Percentiles rank a stretch among this genome's conserved stretches.
Evolutionary conservation across 495 filamentous ascomycete species (phyloP).

Genomic region (Hyaloscypha finlandica): DNA sequence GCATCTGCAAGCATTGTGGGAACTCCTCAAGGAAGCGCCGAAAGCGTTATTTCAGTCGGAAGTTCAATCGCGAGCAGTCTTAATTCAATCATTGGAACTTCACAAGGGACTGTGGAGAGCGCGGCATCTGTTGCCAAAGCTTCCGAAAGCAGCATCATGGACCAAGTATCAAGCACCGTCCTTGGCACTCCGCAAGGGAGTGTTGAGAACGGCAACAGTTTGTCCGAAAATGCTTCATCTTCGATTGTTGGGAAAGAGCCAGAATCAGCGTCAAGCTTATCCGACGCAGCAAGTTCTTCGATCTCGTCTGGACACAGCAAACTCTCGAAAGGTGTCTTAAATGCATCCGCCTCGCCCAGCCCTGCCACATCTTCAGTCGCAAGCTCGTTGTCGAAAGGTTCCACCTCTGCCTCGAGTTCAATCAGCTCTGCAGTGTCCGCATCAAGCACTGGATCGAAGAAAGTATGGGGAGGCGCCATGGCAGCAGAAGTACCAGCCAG

Average conservation of each 20-base stretch:
- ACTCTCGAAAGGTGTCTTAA: conserved; percentile 22
- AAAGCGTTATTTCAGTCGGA: conserved; percentile 30
- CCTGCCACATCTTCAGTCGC: conserved; percentile 36
- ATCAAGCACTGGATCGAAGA: conserved; percentile 36
- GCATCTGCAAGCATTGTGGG: conserved; percentile 22
- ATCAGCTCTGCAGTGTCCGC: conserved; percentile 26
- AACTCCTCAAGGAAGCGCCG: conserved; percentile 20
- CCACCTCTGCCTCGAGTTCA: conserved; percentile 19
- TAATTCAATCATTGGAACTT: conserved; percentile 36
- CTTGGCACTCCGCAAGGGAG: conserved; percentile 34
- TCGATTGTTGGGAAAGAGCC: conserved; percentile 34
- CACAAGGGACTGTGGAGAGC: conserved; percentile 37
- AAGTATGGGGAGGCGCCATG: conserved; percentile 55
- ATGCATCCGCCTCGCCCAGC: conserved; percentile 27
- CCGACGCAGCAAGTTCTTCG: conserved; percentile 27
- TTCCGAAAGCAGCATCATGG: conserved; percentile 35
- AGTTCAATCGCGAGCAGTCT: conserved; percentile 27
- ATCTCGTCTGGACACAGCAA: conserved; percentile 21
- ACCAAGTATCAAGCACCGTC: conserved; percentile 39
- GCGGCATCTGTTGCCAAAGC: conserved; percentile 36
- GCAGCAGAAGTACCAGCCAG: conserved; percentile 52
- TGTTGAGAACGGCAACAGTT: conserved; percentile 33
- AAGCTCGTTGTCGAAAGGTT: conserved; percentile 33
- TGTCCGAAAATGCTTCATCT: conserved; percentile 29
- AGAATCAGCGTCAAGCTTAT: conserved; percentile 33